Evolutionary conservation across 306 rosid genomes (phyloP).

Genomic region (Medicago lupulina): DNA sequence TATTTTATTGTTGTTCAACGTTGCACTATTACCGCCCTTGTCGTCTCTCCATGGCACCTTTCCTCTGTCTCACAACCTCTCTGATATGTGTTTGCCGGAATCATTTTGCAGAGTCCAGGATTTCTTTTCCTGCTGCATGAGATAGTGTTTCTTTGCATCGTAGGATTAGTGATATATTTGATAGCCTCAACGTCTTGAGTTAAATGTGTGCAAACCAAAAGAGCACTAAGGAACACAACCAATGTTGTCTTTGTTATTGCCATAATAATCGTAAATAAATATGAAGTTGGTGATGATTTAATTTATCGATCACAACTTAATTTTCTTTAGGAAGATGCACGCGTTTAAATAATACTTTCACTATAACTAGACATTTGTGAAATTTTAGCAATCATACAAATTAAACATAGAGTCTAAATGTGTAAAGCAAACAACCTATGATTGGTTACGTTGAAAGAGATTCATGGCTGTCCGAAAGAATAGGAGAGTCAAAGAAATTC

Average conservation of each 20-base stretch:
- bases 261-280: not conserved
- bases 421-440: not conserved
- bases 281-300: not conserved
- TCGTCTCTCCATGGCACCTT: not conserved
- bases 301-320: not conserved
- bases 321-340: not conserved
- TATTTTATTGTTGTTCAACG: no score
- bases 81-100: not conserved
- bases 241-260: slow-evolving; percentile 7
- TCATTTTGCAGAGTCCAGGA: not conserved
- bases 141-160: not conserved
- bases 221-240: slow-evolving; percentile 1
- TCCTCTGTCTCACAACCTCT: not conserved
- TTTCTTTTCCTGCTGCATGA: slow-evolving; percentile 13
- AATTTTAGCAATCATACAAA: not conserved
- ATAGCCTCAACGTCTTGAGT: not conserved
- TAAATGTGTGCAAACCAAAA: not conserved
- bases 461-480: not conserved
- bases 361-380: not conserved
- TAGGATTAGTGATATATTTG: fast-evolving
- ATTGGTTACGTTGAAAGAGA: not conserved
- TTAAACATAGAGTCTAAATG: not conserved
- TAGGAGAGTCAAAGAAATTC: not conserved
- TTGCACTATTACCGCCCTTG: no score
- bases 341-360: not conserved